Percentiles rank a stretch among this genome's conserved stretches.
phyloP scores from a whole-genome alignment of 257 asterid species.

The Echium plantagineum region DNA sequence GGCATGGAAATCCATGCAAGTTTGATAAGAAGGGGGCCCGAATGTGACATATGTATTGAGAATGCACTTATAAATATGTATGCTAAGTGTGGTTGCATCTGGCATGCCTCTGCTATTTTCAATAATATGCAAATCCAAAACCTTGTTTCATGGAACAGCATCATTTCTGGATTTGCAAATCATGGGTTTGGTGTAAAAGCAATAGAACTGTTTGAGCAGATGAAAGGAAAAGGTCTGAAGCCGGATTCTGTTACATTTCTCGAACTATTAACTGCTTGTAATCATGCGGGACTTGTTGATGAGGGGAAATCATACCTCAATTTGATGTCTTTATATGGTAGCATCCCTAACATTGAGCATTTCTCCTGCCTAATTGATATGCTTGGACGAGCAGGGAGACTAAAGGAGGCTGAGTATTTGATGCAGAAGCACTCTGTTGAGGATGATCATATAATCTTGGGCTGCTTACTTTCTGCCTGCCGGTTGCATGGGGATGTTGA shows the following conservation, averaged over 20 bases:
- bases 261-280: constrained; percentile 58
- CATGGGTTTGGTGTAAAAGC: constrained; percentile 49
- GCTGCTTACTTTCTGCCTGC: constrained; percentile 63
- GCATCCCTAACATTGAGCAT: constrained; percentile 40
- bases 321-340: constrained; percentile 32
- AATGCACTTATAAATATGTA: constrained; percentile 77
- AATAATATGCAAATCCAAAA: constrained; percentile 33
- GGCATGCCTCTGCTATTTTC: constrained; percentile 24
- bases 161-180: constrained; percentile 51
- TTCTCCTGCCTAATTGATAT: constrained; percentile 60
- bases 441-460: constrained; percentile 48
- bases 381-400: constrained; percentile 59
- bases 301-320: constrained; percentile 37
- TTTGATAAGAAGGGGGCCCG: constrained; percentile 30
- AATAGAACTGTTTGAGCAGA: constrained; percentile 30
- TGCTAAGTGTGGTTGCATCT: constrained; percentile 52
- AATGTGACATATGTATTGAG: constrained; percentile 38
- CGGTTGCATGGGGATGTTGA: constrained; percentile 39
- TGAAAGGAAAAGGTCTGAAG: constrained; percentile 28
- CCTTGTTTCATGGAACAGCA: constrained; percentile 65
- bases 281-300: constrained; percentile 53
- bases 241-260: constrained; percentile 66
- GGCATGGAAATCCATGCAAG: constrained; percentile 58
- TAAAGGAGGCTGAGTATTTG: constrained; percentile 45
- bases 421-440: constrained; percentile 24